Percentiles rank a stretch among this genome's conserved stretches.
Evolutionary conservation across 23 red algal genomes (phyloP).

Genomic region (Gracilaria gracilis): DNA sequence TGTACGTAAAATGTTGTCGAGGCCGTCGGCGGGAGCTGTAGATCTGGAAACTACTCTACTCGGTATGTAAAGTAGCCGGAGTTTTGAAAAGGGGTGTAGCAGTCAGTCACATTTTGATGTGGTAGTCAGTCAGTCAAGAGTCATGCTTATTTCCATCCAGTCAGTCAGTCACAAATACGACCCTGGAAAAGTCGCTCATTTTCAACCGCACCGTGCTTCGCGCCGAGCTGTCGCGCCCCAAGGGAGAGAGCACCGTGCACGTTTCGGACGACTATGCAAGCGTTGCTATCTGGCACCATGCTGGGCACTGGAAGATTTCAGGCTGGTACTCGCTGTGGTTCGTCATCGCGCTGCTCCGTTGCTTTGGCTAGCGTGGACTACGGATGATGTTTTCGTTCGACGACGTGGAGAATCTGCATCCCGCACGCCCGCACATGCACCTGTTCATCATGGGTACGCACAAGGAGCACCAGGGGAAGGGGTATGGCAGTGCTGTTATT

Average conservation of each 20-base stretch:
- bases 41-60: too few relatives aligned
- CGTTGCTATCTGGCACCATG: not conserved
- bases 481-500: not conserved
- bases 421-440: not conserved
- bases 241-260: not conserved
- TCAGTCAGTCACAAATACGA: not conserved
- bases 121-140: too few relatives aligned
- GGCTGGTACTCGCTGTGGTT: not conserved
- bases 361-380: not conserved
- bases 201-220: not conserved
- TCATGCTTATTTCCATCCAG: too few relatives aligned
- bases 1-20: too few relatives aligned
- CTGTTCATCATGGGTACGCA: not conserved
- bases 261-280: not conserved
- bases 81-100: too few relatives aligned
- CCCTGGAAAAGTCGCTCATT: not conserved
- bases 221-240: not conserved
- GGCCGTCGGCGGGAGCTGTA: too few relatives aligned
- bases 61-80: too few relatives aligned
- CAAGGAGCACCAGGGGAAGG: not conserved
- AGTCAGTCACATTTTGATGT: too few relatives aligned
- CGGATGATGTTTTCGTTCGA: not conserved
- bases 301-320: not conserved
- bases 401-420: not conserved
- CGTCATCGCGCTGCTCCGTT: not conserved